These are phyloP conservation scores for Pilaira anomala DNA, from an alignment of 192 early-diverging fungal species.

Conservation along the genomic window DNA sequence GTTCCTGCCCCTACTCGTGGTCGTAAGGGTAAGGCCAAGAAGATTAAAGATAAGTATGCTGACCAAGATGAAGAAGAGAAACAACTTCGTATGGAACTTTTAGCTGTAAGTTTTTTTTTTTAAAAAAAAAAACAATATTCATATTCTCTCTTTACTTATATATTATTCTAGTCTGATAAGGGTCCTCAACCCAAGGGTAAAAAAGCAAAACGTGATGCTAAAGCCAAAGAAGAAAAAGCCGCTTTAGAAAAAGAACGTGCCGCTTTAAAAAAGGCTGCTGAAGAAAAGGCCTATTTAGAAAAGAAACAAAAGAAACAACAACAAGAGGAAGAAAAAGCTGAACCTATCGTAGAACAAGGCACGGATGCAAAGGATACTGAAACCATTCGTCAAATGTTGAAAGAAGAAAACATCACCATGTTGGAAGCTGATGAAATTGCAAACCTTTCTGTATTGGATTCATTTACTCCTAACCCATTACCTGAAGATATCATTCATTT, in stretches of 20 bases:
- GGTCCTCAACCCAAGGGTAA: slow-evolving; percentile 74
- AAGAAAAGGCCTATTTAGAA: background rate
- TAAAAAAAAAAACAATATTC: background rate
- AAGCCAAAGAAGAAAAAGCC: slow-evolving; percentile 41
- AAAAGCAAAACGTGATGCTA: slow-evolving; percentile 59
- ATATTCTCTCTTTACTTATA: background rate
- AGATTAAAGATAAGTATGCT: slow-evolving; percentile 90
- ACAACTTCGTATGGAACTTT: slow-evolving; percentile 73
- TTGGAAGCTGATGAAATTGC: slow-evolving; percentile 51
- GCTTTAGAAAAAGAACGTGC: slow-evolving; percentile 22
- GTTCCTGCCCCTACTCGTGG: slow-evolving; percentile 59
- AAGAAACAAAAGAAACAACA: background rate
- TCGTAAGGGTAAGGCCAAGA: slow-evolving; percentile 84
- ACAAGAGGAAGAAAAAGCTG: background rate
- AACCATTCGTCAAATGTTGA: slow-evolving; percentile 50
- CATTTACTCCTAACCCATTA: slow-evolving; percentile 75
- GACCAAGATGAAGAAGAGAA: slow-evolving; percentile 95
- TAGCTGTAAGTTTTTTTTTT: slow-evolving; percentile 53
- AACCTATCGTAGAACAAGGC: background rate
- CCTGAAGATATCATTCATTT: slow-evolving; percentile 75
- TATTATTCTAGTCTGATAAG: slow-evolving; percentile 49
- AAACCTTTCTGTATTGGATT: slow-evolving; percentile 69
- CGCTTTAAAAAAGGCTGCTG: slow-evolving; percentile 9
- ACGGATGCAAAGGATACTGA: slow-evolving; percentile 32
- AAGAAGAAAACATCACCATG: slow-evolving; percentile 56